Evolutionary conservation across 768 basidiomycete species (phyloP).

Genomic region (Boletus subparvulus): DNA sequence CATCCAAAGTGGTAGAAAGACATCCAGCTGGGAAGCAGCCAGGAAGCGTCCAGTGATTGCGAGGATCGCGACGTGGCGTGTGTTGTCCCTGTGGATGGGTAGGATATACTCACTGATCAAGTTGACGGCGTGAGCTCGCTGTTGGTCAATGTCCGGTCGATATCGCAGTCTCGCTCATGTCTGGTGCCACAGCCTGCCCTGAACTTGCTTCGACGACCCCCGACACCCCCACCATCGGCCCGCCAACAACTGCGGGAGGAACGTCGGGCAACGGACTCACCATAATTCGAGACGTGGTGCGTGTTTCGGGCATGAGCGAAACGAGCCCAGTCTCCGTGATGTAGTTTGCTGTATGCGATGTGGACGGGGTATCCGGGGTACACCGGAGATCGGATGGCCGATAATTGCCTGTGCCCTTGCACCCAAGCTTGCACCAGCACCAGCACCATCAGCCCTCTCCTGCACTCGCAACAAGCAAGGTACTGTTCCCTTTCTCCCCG

Average conservation of each 20-base stretch:
- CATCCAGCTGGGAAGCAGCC: slow-evolving; percentile 48
- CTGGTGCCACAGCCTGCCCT: slow-evolving; percentile 28
- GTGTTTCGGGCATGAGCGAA: neutral
- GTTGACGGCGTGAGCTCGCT: slow-evolving; percentile 24
- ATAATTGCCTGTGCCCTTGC: neutral
- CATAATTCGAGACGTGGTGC: neutral
- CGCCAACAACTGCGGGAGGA: neutral
- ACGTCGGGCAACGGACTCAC: too few relatives aligned
- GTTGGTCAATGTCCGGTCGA: slow-evolving; percentile 13
- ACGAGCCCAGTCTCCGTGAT: neutral
- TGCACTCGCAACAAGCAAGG: slow-evolving; percentile 5
- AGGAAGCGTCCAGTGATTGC: neutral
- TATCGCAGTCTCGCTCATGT: neutral
- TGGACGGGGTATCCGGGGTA: slow-evolving; percentile 21
- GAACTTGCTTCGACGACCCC: slow-evolving; percentile 21
- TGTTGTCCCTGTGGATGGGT: neutral
- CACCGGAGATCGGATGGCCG: neutral
- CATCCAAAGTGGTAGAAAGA: slow-evolving; percentile 40
- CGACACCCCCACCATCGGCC: slow-evolving; percentile 7
- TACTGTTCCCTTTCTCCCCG: neutral
- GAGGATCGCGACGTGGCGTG: neutral
- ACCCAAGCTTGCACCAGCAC: slow-evolving; percentile 11
- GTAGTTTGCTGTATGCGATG: neutral
- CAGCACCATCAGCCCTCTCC: slow-evolving; percentile 5
- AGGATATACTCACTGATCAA: slow-evolving; percentile 38